Conservation (phyloP, 495 filamentous ascomycete species). For the Haplographium delicatum region DNA sequence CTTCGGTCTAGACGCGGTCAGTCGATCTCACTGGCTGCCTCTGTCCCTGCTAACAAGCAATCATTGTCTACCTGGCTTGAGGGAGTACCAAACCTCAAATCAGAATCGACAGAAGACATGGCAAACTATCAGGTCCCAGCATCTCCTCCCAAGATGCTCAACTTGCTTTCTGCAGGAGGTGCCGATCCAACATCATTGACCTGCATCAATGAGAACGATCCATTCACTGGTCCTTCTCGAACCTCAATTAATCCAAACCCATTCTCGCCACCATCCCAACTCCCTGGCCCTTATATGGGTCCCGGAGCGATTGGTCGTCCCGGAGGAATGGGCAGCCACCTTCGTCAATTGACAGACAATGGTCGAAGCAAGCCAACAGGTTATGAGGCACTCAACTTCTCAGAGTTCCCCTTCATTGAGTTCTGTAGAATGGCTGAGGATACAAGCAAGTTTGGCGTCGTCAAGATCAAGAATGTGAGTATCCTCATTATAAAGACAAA, state of each 20-base stretch:
- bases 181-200: not conserved
- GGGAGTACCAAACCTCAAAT: not conserved
- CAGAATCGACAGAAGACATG: not conserved
- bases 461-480: slow-evolving; percentile 35
- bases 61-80: slow-evolving; percentile 1
- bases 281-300: not conserved
- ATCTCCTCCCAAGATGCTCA: slow-evolving; percentile 20
- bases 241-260: not conserved
- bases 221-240: slow-evolving; percentile 1
- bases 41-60: not conserved
- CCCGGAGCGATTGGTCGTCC: not conserved
- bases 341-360: slow-evolving; percentile 8
- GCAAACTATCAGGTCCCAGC: not conserved
- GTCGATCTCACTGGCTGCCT: slow-evolving; percentile 1
- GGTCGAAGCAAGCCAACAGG: slow-evolving; percentile 26
- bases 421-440: slow-evolving; percentile 18
- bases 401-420: slow-evolving; percentile 41
- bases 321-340: not conserved
- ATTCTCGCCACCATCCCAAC: not conserved
- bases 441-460: slow-evolving; percentile 27
- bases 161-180: slow-evolving; percentile 12
- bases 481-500: not conserved
- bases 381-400: slow-evolving; percentile 26
- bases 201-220: slow-evolving; percentile 7
- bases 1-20: slow-evolving; percentile 15